These are phyloP conservation scores for Phlebiopsis flavidoalba DNA, from an alignment of 768 basidiomycete genomes.

Conservation along the genomic window DNA sequence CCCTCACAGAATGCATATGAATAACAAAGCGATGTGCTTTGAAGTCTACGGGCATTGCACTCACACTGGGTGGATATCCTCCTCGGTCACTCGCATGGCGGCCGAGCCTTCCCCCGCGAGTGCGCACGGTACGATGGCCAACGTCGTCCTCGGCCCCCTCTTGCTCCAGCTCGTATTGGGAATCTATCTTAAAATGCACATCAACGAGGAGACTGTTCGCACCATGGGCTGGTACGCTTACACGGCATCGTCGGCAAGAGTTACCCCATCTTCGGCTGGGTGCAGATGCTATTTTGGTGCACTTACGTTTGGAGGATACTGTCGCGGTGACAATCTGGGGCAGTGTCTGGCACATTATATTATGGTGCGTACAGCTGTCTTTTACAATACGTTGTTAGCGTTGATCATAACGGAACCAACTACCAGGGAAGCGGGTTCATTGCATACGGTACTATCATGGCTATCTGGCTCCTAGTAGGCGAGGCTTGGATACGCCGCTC, in stretches of 20 bases:
- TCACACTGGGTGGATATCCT: constrained; percentile 72
- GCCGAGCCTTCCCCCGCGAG: constrained; percentile 71
- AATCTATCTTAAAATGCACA: constrained; percentile 88
- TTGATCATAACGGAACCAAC: too few relatives aligned
- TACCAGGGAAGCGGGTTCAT: constrained; percentile 78
- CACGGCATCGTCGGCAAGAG: constrained; percentile 81
- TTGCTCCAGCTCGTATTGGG: constrained; percentile 65
- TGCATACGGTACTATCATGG: constrained; percentile 79
- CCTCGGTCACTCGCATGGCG: constrained; percentile 84
- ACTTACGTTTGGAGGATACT: constrained; percentile 70
- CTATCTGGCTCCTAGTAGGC: constrained; percentile 70
- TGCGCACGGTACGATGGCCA: constrained; percentile 67
- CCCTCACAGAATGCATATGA: not conserved
- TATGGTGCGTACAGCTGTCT: constrained; percentile 40
- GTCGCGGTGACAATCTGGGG: constrained; percentile 67
- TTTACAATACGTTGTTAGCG: not conserved
- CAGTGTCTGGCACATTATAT: constrained; percentile 90
- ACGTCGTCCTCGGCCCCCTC: constrained; percentile 62
- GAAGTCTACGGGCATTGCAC: constrained; percentile 59
- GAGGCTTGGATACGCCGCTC: constrained; percentile 71
- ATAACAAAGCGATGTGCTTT: not conserved
- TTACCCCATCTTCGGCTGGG: constrained; percentile 86
- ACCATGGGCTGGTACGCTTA: constrained; percentile 60
- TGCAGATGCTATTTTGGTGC: constrained; percentile 86
- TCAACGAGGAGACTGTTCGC: constrained; percentile 70